Evolutionary conservation across 2,329 filamentous ascomycete genomes (phyloP), one percentile per base, ranked within the genome.

Genomic region (Neofusicoccum cordaticola): DNA sequence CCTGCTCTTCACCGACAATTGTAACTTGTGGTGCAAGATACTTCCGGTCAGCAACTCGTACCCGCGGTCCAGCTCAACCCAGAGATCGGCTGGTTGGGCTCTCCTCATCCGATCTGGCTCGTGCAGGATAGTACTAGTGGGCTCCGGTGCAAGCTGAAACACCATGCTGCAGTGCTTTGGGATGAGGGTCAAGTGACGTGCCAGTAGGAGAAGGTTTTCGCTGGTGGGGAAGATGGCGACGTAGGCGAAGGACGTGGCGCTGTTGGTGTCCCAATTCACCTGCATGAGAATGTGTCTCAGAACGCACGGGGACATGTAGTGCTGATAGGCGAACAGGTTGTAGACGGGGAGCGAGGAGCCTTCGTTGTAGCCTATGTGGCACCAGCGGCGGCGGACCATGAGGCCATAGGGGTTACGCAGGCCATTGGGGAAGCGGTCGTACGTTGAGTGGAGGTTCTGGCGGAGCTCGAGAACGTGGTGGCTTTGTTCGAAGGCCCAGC

Each of bases 341-440:
- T 91, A 93, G 5, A 86, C 88, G 65, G 83, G 83, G n/a, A 90
- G 83, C 4, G 87, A 91, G 0, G 89, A 91, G 8, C 90, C 89
- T 77, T 94, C 90, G 72, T 93, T 93, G 68, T 92, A 84, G 1
- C 85, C 79, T 0, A 92, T 70, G 17, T 84, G 82, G 0, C 81
- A 82, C 90, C 91, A 93, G 1, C 84, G 84, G 1, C 85, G 82
- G n/a, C 84, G 78, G 31, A 82, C 81, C 50, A 91, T 83, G 0
- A 92, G 75, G 27, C 35, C n/a, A 2, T 34, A 17, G n/a, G 19
- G 6, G 44, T 15, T 31, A 50, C 4, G n/a, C 15, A 19, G 13
- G 71, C 76, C 1, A 69, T 47, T 15, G 31, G 42, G 31, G 15
- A 17, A 31, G 13, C 27, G 19, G 31, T 42, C 41, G 3, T 39